Base-by-base conservation (phyloP, 2,329 filamentous ascomycete species). In the Chalaropsis thielavioides region DNA sequence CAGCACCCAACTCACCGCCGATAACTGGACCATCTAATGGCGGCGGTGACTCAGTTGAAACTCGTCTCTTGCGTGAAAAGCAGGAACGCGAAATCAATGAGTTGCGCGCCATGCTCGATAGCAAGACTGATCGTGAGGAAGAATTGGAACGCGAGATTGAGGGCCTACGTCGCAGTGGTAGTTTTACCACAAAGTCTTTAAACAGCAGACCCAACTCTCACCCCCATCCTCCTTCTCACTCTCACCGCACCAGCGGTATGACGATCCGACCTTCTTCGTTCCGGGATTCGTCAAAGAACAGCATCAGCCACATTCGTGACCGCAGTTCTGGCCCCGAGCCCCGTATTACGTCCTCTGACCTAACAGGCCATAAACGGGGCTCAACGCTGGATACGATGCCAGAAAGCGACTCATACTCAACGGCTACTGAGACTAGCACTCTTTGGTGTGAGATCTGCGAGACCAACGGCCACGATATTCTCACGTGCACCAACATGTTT, bases 371-470 rank as follows among this genome's bases (percentile, higher is more conserved):
- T 70, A 79, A 80, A 70, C 81, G 82, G 67, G 76, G 75, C 66
- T 76, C 77, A 64, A 84, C 81, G 2, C 76, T 89, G 13, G 85
- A 87, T 67, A 83, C 84, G 4, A 88, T 88, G 85, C 80, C 80
- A 51, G 87, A 88, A 74, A 88, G 83, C 71, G 87, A 88, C 70
- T 79, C 80, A 15, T 81, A 87, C 74, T 89, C 87, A 44, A 84
- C 82, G 35, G 81, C 83, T 24, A 89, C 87, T 46, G 89, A 91
- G 72, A 85, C 81, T 70, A 88, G 84, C 73, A 83, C 81, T 17
- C 81, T 92, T 68, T 95, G 89, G 88, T 97, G 92, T 75, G 94
- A 97, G 76, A 94, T 97, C 68, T 97, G 92, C 76, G 92, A 96
- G 77, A 89, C 89, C 41, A 82, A 84, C 59, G 92, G 92, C 17